phyloP scores from a whole-genome alignment of 148 eudicot species.

The Dysphania ambrosioides region DNA sequence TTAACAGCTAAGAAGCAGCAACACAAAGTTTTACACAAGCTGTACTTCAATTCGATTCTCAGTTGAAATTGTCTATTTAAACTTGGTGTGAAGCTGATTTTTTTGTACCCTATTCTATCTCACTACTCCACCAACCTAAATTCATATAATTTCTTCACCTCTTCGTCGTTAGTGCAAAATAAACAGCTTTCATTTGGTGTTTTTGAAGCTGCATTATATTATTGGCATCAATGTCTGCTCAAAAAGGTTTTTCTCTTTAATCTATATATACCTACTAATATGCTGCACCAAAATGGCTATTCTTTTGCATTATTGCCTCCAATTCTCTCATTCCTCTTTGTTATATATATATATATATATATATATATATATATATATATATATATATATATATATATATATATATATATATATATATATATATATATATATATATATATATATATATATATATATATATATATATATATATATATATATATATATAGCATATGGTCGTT shows the following conservation, averaged over 20 bases:
- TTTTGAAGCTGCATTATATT: not conserved
- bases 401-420: too few relatives aligned
- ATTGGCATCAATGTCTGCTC: constrained; percentile 2
- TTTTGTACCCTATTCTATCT: constrained; percentile 9
- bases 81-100: not conserved
- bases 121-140: not conserved
- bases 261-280: too few relatives aligned
- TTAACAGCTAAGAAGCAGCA: constrained; percentile 13
- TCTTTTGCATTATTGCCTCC: too few relatives aligned
- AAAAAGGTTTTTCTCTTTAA: constrained; percentile 18
- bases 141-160: not conserved
- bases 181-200: not conserved
- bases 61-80: constrained; percentile 23
- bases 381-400: too few relatives aligned
- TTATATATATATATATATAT: too few relatives aligned
- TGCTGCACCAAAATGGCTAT: not conserved
- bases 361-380: too few relatives aligned
- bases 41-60: constrained; percentile 19
- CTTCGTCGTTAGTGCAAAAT: not conserved
- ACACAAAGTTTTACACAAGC: constrained; percentile 9
- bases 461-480: too few relatives aligned
- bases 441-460: too few relatives aligned
- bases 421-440: too few relatives aligned
- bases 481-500: too few relatives aligned
- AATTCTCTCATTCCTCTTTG: too few relatives aligned